A percentile compares a stretch with the other conserved stretches of the same genome.
Conservation (phyloP, 2,329 filamentous ascomycete genomes). For the Colletotrichum tropicale region DNA sequence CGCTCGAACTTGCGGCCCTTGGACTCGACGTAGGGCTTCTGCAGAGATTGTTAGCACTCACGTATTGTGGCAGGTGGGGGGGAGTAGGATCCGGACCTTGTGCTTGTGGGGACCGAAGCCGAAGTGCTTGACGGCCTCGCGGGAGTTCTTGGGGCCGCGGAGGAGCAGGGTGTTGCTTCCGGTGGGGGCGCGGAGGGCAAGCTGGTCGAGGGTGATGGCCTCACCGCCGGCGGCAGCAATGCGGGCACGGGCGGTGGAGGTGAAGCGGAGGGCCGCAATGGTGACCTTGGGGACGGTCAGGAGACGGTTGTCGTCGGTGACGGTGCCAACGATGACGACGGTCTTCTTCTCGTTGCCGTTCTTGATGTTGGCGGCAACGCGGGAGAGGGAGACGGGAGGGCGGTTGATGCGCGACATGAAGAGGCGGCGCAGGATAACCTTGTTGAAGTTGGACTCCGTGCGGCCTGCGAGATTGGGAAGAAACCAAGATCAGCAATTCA, state of each 20-base stretch:
- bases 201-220: constrained; percentile 94
- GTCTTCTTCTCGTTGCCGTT: constrained; percentile 79
- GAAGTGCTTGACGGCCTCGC: constrained; percentile 99
- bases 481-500: not conserved
- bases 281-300: constrained; percentile 89
- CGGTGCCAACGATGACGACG: constrained; percentile 89
- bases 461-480: constrained; percentile 64
- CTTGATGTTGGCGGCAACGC: constrained; percentile 76
- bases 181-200: constrained; percentile 92
- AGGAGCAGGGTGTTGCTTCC: constrained; percentile 97
- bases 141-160: constrained; percentile 96
- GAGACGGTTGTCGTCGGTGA: constrained; percentile 98
- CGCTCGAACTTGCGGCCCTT: constrained; percentile 99
- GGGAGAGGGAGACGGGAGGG: constrained; percentile 91
- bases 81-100: constrained; percentile 71
- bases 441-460: constrained; percentile 98
- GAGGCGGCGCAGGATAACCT: constrained; percentile 94
- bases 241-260: constrained; percentile 91
- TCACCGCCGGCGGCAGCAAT: constrained; percentile 94
- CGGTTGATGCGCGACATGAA: constrained; percentile 99
- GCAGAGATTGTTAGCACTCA: constrained; percentile 37
- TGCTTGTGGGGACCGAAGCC: constrained; percentile 96
- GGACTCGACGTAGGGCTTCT: constrained; percentile 97
- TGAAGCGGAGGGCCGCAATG: constrained; percentile 95
- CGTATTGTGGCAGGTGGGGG: not conserved